These are phyloP conservation scores for Blastomyces silverae DNA, from an alignment of 2,329 filamentous ascomycete genomes.

Conservation along the genomic window DNA sequence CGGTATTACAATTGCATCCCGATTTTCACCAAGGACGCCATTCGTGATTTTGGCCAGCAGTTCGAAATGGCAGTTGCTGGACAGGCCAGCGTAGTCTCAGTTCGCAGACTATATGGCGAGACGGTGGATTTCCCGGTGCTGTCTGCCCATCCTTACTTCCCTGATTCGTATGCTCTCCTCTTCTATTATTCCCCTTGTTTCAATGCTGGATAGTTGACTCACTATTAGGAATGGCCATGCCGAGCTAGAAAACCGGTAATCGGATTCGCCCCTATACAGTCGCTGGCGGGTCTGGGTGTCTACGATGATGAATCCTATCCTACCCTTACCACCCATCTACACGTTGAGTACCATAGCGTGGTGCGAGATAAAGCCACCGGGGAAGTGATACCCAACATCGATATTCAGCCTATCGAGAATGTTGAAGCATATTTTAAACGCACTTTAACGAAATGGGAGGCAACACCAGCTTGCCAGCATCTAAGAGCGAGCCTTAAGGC, in stretches of 20 bases:
- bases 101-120: background rate
- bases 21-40: background rate
- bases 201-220: background rate
- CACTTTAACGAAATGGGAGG: conserved; percentile 13
- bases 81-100: background rate
- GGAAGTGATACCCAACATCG: background rate
- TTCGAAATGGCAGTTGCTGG: background rate
- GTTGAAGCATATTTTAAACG: background rate
- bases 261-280: background rate
- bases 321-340: too few relatives aligned
- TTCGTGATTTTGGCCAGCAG: background rate
- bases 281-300: background rate
- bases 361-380: conserved; percentile 13
- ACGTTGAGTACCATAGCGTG: background rate
- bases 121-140: background rate
- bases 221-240: background rate
- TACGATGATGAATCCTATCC: too few relatives aligned
- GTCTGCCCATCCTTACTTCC: too few relatives aligned
- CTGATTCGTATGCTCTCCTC: background rate
- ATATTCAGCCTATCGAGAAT: too few relatives aligned
- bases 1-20: background rate
- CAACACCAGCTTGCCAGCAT: conserved; percentile 13
- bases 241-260: background rate
- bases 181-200: background rate
- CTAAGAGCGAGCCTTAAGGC: conserved; percentile 10